Evolutionary conservation across 495 filamentous ascomycete genomes (phyloP).

Genomic region (Staphylotrichum tortipilum): DNA sequence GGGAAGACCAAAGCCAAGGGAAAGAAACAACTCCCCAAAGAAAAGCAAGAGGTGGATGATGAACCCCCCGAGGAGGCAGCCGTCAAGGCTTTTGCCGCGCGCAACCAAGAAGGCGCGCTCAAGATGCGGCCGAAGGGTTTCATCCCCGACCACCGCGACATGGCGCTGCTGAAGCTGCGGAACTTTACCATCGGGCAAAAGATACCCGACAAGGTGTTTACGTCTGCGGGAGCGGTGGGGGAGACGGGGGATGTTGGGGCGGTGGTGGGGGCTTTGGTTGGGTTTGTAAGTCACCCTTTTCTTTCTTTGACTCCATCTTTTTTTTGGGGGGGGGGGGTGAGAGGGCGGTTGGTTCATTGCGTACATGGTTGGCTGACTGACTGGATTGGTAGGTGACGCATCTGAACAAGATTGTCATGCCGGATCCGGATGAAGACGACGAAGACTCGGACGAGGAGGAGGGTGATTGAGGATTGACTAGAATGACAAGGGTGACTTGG

Average conservation of each 20-base stretch:
- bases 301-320: conserved; percentile 15
- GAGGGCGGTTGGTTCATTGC: background rate
- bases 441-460: conserved; percentile 25
- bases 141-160: conserved; percentile 60
- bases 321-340: background rate
- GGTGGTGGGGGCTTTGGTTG: conserved; percentile 44
- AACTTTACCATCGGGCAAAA: conserved; percentile 65
- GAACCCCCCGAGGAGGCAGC: conserved; percentile 20
- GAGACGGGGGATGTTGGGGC: conserved; percentile 44
- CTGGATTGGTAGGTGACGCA: conserved; percentile 9
- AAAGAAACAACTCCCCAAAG: background rate
- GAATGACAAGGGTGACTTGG: no score
- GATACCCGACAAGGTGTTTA: conserved; percentile 47
- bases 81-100: conserved; percentile 57
- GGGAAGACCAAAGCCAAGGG: background rate
- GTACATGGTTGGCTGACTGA: conserved; percentile 13
- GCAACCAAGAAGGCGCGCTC: conserved; percentile 62
- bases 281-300: conserved; percentile 48
- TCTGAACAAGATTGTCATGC: conserved; percentile 31
- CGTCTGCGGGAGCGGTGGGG: conserved; percentile 34
- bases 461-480: background rate
- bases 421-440: conserved; percentile 41
- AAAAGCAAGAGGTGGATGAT: conserved; percentile 13
- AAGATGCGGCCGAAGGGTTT: conserved; percentile 87
- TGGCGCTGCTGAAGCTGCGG: conserved; percentile 64